Conservation (phyloP, 2,329 filamentous ascomycete species). For the Pseudocercospora cruenta region DNA sequence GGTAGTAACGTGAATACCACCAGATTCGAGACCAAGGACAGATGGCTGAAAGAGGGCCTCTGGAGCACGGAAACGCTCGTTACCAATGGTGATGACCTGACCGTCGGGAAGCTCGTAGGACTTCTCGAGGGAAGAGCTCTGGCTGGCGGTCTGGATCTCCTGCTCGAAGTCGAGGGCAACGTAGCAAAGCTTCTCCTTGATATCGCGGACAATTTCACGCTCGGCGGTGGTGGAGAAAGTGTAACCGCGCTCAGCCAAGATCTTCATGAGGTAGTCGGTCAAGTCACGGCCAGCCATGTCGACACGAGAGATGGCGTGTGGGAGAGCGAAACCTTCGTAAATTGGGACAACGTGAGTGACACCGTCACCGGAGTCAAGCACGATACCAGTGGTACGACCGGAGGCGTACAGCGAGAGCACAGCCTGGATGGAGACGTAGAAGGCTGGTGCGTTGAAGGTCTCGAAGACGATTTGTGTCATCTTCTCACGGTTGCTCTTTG, state of each 20-base stretch:
- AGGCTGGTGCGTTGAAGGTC: constrained; percentile 99
- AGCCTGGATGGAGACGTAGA: constrained; percentile 99
- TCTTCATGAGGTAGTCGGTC: constrained; percentile 99
- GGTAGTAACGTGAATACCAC: constrained; percentile 98
- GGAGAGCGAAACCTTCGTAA: constrained; percentile 99
- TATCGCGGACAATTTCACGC: constrained; percentile 99
- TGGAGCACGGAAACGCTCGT: constrained; percentile 99
- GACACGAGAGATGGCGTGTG: constrained; percentile 99
- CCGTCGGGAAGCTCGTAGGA: constrained; percentile 99
- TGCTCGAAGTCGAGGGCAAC: constrained; percentile 99
- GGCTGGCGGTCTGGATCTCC: constrained; percentile 99
- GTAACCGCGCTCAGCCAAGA: constrained; percentile 98
- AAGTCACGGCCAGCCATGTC: constrained; percentile 99
- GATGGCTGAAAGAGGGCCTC: constrained; percentile 99
- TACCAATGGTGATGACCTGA: constrained; percentile 99
- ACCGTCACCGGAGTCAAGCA: constrained; percentile 99
- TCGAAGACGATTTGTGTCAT: constrained; percentile 99
- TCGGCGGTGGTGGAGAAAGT: constrained; percentile 99
- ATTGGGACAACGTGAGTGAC: constrained; percentile 99
- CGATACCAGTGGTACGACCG: constrained; percentile 99
- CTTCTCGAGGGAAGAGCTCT: constrained; percentile 99
- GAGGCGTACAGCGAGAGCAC: constrained; percentile 99
- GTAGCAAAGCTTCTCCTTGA: constrained; percentile 99
- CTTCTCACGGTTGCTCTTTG: constrained; percentile 99
- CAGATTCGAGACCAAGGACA: constrained; percentile 95